These are phyloP conservation scores for Vitis vinifera DNA, from an alignment of 164 flowering plant genomes.

Conservation along the genomic window DNA sequence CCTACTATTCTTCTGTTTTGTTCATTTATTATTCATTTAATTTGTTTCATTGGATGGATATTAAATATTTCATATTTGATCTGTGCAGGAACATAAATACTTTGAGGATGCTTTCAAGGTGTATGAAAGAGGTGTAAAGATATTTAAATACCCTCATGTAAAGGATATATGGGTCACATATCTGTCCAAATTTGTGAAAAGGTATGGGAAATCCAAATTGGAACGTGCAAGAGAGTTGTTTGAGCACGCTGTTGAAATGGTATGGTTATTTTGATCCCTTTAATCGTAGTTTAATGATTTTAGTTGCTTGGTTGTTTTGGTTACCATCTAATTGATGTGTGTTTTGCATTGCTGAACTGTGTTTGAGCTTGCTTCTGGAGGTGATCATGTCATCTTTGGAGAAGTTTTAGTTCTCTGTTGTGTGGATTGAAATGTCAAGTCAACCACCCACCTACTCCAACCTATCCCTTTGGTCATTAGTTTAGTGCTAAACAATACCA, in stretches of 20 bases:
- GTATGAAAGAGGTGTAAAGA: slow-evolving; percentile 95
- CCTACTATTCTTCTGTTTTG: not conserved
- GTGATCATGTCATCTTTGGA: not conserved
- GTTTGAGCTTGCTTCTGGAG: slow-evolving; percentile 3
- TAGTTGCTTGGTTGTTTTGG: not conserved
- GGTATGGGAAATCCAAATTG: slow-evolving; percentile 81
- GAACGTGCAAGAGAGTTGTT: slow-evolving; percentile 92
- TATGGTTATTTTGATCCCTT: slow-evolving; percentile 23
- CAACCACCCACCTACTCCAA: not conserved
- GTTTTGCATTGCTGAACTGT: not conserved
- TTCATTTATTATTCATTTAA: not conserved
- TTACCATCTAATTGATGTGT: not conserved
- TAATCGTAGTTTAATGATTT: not conserved
- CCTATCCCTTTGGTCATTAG: no score
- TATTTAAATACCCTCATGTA: slow-evolving; percentile 95
- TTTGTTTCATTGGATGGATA: not conserved
- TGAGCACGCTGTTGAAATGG: slow-evolving; percentile 90
- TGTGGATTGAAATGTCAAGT: not conserved
- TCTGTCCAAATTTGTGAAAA: slow-evolving; percentile 87
- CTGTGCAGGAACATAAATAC: slow-evolving; percentile 77
- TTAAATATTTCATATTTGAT: slow-evolving; percentile 9
- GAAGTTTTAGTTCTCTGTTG: no score
- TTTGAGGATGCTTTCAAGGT: slow-evolving; percentile 97
- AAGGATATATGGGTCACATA: slow-evolving; percentile 97
- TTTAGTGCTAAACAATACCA: no score